Evolutionary conservation across 129 eudicot genomes (phyloP).

Genomic region (Pseudognaphalium luteoalbum): DNA sequence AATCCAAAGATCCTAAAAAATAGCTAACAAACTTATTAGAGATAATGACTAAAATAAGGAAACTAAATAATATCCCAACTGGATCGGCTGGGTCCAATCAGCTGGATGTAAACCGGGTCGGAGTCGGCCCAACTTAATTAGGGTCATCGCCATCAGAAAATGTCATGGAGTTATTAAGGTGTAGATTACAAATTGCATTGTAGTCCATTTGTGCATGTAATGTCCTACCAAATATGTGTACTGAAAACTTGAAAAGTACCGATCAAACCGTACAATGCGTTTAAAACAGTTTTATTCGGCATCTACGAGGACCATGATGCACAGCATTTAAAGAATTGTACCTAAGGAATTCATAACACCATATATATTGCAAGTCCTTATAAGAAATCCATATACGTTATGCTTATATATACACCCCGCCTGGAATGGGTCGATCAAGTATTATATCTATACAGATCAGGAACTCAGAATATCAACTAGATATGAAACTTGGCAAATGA

Average conservation of each 20-base stretch:
- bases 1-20: too few relatives aligned
- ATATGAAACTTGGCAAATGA: too few relatives aligned
- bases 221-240: neutral
- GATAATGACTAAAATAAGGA: too few relatives aligned
- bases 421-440: too few relatives aligned
- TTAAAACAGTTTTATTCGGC: neutral
- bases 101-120: too few relatives aligned
- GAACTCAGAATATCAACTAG: neutral
- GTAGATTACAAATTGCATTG: neutral
- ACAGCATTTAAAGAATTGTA: neutral
- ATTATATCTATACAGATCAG: neutral
- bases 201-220: neutral
- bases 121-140: too few relatives aligned
- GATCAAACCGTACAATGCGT: neutral
- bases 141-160: neutral
- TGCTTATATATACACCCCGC: too few relatives aligned
- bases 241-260: neutral
- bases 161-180: neutral
- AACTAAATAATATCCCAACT: too few relatives aligned
- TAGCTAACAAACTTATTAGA: too few relatives aligned
- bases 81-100: too few relatives aligned
- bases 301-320: neutral
- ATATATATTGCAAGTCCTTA: slow-evolving; percentile 35
- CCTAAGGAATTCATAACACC: slow-evolving; percentile 14
- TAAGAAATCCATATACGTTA: slow-evolving; percentile 34